Base-by-base conservation (phyloP, 768 basidiomycete genomes). In the Boletus coccyginus region DNA sequence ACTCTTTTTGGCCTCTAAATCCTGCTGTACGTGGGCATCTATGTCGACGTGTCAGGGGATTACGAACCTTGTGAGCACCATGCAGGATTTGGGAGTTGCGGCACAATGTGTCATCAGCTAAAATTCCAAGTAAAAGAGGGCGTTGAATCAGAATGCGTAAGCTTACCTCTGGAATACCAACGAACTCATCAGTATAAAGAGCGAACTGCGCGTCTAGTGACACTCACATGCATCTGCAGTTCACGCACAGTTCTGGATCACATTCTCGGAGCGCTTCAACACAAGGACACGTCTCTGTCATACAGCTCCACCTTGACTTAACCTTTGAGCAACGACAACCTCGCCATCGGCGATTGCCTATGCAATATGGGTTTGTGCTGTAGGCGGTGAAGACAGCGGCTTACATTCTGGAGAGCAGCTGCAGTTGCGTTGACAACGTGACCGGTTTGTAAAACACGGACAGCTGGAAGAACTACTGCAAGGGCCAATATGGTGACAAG, bases 181-280 rank as follows among this genome's bases (percentile, higher is more conserved):
- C 2, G 7, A 31, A 49, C 17, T 6, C 14, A 7, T 65, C 13
- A 54, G 21, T 11, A 43, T 38, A 24, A 46, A 12, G 29, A 11
- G n/a, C 19, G 14, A 33, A 40, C 5, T 11, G 7, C 17, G 16
- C 9, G 24, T 36, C 17, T 39, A 40, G 31, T 29, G 38, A 48
- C 19, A 71, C 77, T 60, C 43, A 85, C 83, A 66, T 77, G 52
- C 78, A 74, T 57, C 74, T 70, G 63, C 87, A 87, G 13, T 72
- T 72, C 12, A 62, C 7, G 57, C 89, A 91, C 10, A 88, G 55
- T 36, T 83, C 82, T 3, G 87, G 86, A 66, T 89, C 86, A 56
- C 89, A 91, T 66, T 90, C 89, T 36, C 83, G 75, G 10, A 72
- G 63, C 0, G 76, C 72, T 21, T 61, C 67, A 47, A 69, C 73